Percentiles rank a stretch among this genome's conserved stretches.
These are phyloP conservation scores for Aeschynomene evenia DNA, from an alignment of 306 rosid genomes.

Conservation along the genomic window DNA sequence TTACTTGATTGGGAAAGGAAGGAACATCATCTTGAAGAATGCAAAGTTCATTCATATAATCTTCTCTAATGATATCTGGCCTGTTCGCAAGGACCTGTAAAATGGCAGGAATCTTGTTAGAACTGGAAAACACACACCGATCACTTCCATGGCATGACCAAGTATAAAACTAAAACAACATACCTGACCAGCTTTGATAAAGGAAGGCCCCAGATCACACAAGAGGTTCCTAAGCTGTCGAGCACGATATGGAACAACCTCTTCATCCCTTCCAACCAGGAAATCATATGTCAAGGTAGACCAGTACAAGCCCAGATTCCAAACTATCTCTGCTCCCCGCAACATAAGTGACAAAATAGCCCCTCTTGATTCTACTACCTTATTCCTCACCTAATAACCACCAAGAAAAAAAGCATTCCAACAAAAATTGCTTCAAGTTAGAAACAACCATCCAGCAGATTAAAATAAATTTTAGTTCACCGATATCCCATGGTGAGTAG, in stretches of 20 bases:
- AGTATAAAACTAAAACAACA: conserved; percentile 24
- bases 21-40: conserved; percentile 99
- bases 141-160: background rate
- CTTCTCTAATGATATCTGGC: conserved; percentile 98
- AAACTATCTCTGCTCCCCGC: conserved; percentile 93
- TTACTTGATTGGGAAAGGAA: conserved; percentile 88
- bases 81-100: conserved; percentile 96
- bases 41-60: conserved; percentile 98
- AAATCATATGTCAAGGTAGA: conserved; percentile 75
- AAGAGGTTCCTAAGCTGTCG: conserved; percentile 94
- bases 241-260: conserved; percentile 95
- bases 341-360: conserved; percentile 64
- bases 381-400: conserved; percentile 67
- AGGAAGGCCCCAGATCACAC: conserved; percentile 94
- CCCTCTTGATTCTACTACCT: conserved; percentile 88
- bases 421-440: conserved; percentile 14
- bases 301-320: conserved; percentile 93
- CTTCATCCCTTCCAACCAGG: conserved; percentile 96
- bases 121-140: conserved; percentile 19
- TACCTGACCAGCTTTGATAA: conserved; percentile 97
- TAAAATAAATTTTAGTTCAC: conserved; percentile 11
- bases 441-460: conserved; percentile 18
- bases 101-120: conserved; percentile 31
- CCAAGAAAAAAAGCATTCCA: conserved; percentile 11
- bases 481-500: background rate